Percentiles rank a stretch among this genome's conserved stretches.
Conservation (phyloP, 768 basidiomycete species). For the Rhizopogon vesiculosus region DNA sequence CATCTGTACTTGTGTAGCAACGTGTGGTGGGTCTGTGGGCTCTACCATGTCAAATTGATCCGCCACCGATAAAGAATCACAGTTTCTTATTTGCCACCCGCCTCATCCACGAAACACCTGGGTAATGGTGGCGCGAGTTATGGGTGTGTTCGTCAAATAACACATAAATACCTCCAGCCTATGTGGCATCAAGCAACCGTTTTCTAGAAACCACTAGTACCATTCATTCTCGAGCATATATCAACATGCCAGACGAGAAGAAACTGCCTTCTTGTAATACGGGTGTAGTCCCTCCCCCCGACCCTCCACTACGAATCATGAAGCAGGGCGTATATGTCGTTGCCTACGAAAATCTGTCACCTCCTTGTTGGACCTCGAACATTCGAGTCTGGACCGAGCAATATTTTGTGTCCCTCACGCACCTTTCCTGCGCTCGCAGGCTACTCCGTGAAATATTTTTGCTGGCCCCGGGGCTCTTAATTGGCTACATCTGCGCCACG, state of each 20-base stretch:
- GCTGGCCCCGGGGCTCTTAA: slow-evolving; percentile 16
- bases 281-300: background rate
- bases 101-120: background rate
- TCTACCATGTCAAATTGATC: background rate
- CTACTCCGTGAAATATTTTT: slow-evolving; percentile 12
- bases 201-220: background rate
- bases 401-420: background rate
- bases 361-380: background rate
- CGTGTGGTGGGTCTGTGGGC: slow-evolving; percentile 7
- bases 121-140: slow-evolving; percentile 4
- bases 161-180: slow-evolving; percentile 14
- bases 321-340: slow-evolving; percentile 18
- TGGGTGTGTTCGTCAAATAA: background rate
- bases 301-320: slow-evolving; percentile 3
- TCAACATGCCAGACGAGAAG: background rate
- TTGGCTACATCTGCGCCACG: slow-evolving; percentile 20
- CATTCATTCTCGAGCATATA: background rate
- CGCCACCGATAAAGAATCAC: slow-evolving; percentile 8
- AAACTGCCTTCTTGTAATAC: background rate
- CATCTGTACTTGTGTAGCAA: background rate
- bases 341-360: slow-evolving; percentile 12
- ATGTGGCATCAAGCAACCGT: background rate
- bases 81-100: background rate
- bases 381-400: background rate
- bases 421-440: slow-evolving; percentile 2